Evolutionary conservation across 257 asterid species (phyloP).

Genomic region (Solanum pinnatisectum): DNA sequence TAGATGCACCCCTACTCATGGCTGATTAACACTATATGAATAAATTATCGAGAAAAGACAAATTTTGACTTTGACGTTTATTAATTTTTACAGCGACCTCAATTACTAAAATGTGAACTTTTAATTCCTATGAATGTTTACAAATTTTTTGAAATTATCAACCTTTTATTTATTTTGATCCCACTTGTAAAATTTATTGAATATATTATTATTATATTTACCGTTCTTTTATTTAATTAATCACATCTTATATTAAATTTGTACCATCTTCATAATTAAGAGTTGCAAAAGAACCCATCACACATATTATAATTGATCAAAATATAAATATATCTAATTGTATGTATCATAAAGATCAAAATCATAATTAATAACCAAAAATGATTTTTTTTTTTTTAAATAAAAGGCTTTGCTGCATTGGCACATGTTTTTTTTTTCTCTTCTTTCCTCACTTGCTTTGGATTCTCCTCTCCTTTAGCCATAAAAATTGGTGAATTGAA

Average conservation of each 20-base stretch:
- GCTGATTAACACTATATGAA: too few species aligned
- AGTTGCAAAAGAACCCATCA: neutral
- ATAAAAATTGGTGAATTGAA: neutral
- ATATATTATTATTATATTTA: too few species aligned
- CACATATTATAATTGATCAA: neutral
- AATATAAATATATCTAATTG: neutral
- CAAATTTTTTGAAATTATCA: too few species aligned
- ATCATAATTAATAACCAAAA: neutral
- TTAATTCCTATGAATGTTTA: neutral
- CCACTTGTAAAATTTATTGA: too few species aligned
- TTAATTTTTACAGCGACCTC: neutral
- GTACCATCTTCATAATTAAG: neutral
- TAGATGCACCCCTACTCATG: neutral
- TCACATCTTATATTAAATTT: neutral
- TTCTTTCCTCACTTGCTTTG: neutral
- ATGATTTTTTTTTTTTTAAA: too few species aligned
- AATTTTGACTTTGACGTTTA: neutral
- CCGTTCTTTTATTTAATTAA: too few species aligned
- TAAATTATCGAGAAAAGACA: neutral
- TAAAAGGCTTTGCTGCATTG: neutral
- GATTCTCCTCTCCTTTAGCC: neutral
- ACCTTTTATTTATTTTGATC: neutral
- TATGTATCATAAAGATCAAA: neutral
- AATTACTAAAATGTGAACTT: neutral
- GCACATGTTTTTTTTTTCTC: neutral